phyloP scores from a whole-genome alignment of 108 stramenopile species.

The Conticribra weissflogii region DNA sequence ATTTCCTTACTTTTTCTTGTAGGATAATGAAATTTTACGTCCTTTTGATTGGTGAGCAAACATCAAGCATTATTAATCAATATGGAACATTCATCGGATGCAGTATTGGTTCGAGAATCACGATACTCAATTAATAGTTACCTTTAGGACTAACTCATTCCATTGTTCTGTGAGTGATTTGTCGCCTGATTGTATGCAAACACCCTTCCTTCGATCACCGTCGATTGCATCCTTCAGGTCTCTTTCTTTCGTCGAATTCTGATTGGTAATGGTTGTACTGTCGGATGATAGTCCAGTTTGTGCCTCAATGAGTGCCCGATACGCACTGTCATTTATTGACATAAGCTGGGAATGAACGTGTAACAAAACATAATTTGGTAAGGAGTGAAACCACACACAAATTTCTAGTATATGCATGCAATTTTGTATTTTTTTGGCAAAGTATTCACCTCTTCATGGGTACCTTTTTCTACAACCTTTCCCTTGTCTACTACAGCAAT shows the following conservation, averaged over 20 bases:
- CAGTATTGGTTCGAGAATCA: too few species aligned
- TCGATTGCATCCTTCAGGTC: not conserved
- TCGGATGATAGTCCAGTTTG: conserved; percentile 9
- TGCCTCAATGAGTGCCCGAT: conserved; percentile 53
- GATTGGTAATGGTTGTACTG: not conserved
- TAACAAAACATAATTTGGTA: too few species aligned
- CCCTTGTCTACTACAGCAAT: conserved; percentile 85
- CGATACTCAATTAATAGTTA: conserved; percentile 35
- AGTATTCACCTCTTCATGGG: conserved; percentile 67
- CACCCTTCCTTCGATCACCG: not conserved
- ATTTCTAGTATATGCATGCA: too few species aligned
- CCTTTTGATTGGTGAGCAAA: too few species aligned
- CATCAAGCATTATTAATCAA: too few species aligned
- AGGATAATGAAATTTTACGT: conserved; percentile 87
- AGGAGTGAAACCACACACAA: too few species aligned
- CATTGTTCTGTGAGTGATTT: not conserved
- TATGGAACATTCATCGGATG: too few species aligned
- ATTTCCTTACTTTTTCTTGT: conserved; percentile 62
- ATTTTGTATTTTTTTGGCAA: too few species aligned
- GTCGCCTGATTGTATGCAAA: not conserved
- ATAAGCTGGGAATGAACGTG: too few species aligned
- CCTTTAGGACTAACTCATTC: not conserved
- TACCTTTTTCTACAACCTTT: conserved; percentile 62
- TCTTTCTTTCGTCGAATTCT: not conserved
- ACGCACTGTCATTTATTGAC: conserved; percentile 24